Percentiles rank a stretch among this genome's conserved stretches.
phyloP scores from a whole-genome alignment of 768 basidiomycete genomes.

The Termitomyces sp. region DNA sequence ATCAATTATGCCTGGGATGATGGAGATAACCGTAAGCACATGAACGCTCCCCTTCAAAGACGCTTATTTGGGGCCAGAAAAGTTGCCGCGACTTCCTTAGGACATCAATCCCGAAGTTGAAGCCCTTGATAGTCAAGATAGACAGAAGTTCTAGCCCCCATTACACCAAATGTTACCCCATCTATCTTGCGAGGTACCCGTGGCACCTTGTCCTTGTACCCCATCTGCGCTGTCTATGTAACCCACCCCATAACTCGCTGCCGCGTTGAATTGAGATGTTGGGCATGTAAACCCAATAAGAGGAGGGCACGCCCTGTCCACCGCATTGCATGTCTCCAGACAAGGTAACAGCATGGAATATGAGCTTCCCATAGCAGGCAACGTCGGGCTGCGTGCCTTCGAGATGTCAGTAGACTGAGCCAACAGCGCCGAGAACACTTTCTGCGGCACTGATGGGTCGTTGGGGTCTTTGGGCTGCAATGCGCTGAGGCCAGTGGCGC shows the following conservation, averaged over 20 bases:
- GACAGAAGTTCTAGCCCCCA: constrained; percentile 7
- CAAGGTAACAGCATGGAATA: constrained; percentile 74
- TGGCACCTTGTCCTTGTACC: constrained; percentile 39
- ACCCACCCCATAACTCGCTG: constrained; percentile 68
- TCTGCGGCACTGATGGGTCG: constrained; percentile 15
- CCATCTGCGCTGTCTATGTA: constrained; percentile 56
- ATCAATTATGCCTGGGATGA: neutral
- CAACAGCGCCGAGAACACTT: constrained; percentile 45
- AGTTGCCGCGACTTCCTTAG: neutral
- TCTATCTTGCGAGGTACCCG: constrained; percentile 52
- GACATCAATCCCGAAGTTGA: neutral
- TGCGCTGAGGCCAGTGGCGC: constrained; percentile 25
- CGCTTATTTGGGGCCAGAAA: neutral
- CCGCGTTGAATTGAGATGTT: constrained; percentile 51
- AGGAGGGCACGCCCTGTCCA: constrained; percentile 72
- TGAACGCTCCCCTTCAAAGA: neutral
- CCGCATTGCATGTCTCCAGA: constrained; percentile 68
- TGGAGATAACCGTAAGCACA: neutral
- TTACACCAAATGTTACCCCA: constrained; percentile 82
- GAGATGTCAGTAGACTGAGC: constrained; percentile 32
- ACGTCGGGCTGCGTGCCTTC: constrained; percentile 36
- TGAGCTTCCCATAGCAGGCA: constrained; percentile 35
- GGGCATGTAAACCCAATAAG: constrained; percentile 73
- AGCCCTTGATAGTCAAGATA: neutral
- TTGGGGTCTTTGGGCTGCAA: constrained; percentile 15